Conservation (phyloP, 176 grass and related monocot species). For the Echinochloa phyllopogon region DNA sequence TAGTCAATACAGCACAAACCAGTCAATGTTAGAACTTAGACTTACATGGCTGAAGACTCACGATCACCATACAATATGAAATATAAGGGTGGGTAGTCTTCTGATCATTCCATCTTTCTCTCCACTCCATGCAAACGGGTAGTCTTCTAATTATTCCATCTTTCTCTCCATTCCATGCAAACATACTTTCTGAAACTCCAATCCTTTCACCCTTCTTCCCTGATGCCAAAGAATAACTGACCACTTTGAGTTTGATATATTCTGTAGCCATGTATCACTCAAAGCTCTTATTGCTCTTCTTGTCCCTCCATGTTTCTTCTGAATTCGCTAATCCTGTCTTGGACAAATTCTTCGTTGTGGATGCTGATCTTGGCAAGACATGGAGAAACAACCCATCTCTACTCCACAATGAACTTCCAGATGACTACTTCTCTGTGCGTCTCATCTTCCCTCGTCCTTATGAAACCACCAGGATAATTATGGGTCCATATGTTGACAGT, state of each 20-base stretch:
- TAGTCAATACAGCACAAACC: not conserved
- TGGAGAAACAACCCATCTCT: constrained; percentile 36
- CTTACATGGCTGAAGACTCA: not conserved
- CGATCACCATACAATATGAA: not conserved
- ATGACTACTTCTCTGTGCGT: constrained; percentile 3
- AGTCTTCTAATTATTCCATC: not conserved
- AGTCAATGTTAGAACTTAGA: too few species aligned
- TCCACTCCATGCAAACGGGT: not conserved
- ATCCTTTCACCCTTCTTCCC: not conserved
- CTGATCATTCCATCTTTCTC: not conserved
- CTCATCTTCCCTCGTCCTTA: not conserved
- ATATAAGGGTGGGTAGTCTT: not conserved
- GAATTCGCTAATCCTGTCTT: not conserved
- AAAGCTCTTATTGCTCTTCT: constrained; percentile 21
- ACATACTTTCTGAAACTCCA: not conserved
- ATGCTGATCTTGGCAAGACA: not conserved
- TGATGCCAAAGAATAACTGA: not conserved
- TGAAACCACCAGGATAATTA: not conserved
- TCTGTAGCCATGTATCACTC: constrained; percentile 7
- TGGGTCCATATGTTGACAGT: rapidly evolving
- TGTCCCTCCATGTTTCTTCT: not conserved
- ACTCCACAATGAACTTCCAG: not conserved
- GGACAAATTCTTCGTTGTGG: not conserved
- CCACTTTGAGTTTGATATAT: not conserved
- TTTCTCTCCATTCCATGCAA: not conserved